Conservation (phyloP, 805 yeast species). For the Candida palmyrensis region DNA sequence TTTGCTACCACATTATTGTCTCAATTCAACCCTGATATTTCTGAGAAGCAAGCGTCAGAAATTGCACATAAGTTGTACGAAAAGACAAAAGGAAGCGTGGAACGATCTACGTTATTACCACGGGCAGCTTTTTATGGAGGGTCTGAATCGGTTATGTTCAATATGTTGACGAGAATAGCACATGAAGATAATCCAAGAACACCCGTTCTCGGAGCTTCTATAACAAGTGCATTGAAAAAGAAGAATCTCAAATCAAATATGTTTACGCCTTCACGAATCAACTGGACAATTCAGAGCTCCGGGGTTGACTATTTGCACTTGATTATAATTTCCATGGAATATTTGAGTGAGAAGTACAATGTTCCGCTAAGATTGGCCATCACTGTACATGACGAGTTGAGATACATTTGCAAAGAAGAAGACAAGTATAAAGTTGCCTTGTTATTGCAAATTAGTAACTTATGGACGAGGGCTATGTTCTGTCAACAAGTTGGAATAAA, state of each 20-base stretch:
- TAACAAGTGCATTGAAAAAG: constrained; percentile 75
- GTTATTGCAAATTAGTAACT: constrained; percentile 80
- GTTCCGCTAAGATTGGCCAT: constrained; percentile 74
- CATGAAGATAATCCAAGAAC: constrained; percentile 76
- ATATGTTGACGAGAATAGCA: constrained; percentile 83
- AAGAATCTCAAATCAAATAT: constrained; percentile 57
- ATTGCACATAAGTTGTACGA: constrained; percentile 67
- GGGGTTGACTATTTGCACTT: constrained; percentile 96
- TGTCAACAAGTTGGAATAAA: constrained; percentile 86
- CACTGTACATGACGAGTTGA: constrained; percentile 93
- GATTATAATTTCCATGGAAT: constrained; percentile 81
- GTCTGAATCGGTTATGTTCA: constrained; percentile 87
- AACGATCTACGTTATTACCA: constrained; percentile 15
- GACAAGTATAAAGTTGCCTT: constrained; percentile 76
- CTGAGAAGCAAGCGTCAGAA: constrained; percentile 59
- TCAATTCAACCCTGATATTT: constrained; percentile 69
- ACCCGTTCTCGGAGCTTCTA: constrained; percentile 90
- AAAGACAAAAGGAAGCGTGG: constrained; percentile 69
- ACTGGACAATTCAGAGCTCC: constrained; percentile 97
- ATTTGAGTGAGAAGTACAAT: constrained; percentile 56
- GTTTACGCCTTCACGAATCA: constrained; percentile 84
- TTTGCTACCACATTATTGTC: constrained; percentile 83
- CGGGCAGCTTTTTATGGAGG: constrained; percentile 72
- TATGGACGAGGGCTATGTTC: constrained; percentile 96
- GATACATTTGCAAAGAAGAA: constrained; percentile 70